A percentile compares a stretch with the other conserved stretches of the same genome.
Conservation (phyloP, 78 protist genomes). For the Creolimax fragrantissima region DNA sequence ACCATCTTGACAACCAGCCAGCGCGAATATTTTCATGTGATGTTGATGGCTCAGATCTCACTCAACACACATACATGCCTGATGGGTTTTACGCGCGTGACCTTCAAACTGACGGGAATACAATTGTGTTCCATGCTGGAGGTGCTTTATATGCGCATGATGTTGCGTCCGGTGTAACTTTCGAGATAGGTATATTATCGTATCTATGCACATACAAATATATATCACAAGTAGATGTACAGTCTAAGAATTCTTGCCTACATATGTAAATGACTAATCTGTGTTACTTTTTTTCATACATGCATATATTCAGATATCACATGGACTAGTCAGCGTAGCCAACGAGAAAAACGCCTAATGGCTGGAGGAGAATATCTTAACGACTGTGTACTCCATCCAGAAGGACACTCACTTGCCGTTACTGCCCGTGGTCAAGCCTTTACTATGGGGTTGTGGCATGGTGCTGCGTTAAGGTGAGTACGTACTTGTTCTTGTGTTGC, state of each 20-base stretch:
- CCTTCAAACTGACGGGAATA: neutral
- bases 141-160: neutral
- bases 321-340: neutral
- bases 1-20: neutral
- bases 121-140: neutral
- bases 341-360: neutral
- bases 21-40: neutral
- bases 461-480: neutral
- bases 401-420: neutral
- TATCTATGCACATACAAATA: too few species aligned
- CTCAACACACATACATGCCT: neutral
- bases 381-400: neutral
- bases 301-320: neutral
- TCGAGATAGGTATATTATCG: neutral
- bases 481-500: too few species aligned
- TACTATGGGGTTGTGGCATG: neutral
- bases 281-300: too few species aligned
- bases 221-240: too few species aligned
- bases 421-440: neutral
- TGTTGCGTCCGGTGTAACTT: neutral
- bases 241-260: too few species aligned
- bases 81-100: neutral
- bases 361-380: neutral
- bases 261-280: too few species aligned
- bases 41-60: neutral